phyloP scores from a whole-genome alignment of 2,329 filamentous ascomycete genomes.

The Sporothrix variecibatus region DNA sequence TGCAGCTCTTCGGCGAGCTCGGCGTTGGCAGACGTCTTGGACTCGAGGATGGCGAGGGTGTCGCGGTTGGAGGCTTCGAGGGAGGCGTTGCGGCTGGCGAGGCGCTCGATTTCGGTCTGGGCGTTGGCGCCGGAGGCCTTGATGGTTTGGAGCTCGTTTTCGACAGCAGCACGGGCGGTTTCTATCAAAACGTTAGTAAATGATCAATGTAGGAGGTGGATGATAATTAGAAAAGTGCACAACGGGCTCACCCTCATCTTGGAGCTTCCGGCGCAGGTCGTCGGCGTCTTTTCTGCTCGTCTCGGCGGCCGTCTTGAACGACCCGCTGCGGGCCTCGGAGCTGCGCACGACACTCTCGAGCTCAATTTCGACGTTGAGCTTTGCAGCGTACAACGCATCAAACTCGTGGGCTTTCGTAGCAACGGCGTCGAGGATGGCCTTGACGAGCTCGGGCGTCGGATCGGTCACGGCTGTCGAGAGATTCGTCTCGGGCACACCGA shows the following conservation, averaged over 20 bases:
- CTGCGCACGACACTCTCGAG: slow-evolving; percentile 85
- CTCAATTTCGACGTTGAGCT: slow-evolving; percentile 87
- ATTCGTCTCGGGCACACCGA: slow-evolving; percentile 66
- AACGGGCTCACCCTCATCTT: slow-evolving; percentile 69
- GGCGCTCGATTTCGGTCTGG: slow-evolving; percentile 70
- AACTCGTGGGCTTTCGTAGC: slow-evolving; percentile 78
- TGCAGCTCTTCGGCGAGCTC: slow-evolving; percentile 83
- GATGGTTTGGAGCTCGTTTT: slow-evolving; percentile 78
- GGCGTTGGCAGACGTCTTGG: slow-evolving; percentile 85
- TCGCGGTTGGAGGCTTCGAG: slow-evolving; percentile 93
- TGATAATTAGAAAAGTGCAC: slow-evolving; percentile 30
- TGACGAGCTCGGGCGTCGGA: slow-evolving; percentile 78
- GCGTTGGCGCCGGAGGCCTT: slow-evolving; percentile 75
- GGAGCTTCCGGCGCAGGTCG: slow-evolving; percentile 76
- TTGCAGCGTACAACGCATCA: slow-evolving; percentile 81
- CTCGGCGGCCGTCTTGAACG: slow-evolving; percentile 77
- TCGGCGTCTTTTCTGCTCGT: slow-evolving; percentile 83
- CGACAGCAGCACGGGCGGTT: slow-evolving; percentile 70
- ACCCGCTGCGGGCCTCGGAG: slow-evolving; percentile 78
- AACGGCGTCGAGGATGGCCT: slow-evolving; percentile 72
- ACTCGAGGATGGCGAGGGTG: slow-evolving; percentile 82
- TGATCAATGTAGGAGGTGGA: background rate
- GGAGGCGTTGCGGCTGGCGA: slow-evolving; percentile 80
- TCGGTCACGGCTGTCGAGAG: slow-evolving; percentile 62
- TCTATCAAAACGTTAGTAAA: slow-evolving; percentile 53